Evolutionary conservation across 1,139 yeast species (phyloP).

Genomic region (Geotrichum klebahnii): DNA sequence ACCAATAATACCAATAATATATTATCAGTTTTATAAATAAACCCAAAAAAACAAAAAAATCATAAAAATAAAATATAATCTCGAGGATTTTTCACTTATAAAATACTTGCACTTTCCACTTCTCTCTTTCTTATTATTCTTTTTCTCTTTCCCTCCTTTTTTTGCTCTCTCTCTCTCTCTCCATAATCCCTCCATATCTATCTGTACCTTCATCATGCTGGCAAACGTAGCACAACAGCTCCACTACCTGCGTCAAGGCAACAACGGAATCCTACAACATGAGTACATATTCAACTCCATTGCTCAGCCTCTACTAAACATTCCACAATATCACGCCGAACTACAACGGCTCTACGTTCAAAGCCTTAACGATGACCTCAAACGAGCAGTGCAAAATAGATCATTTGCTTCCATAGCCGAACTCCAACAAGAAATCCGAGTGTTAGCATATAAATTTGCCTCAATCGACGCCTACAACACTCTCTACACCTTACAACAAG

Average conservation of each 20-base stretch:
- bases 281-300: constrained; percentile 15
- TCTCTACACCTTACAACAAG: constrained; percentile 14
- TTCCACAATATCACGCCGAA: constrained; percentile 15
- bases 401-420: constrained; percentile 3
- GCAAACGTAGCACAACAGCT: constrained; percentile 6
- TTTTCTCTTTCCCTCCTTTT: too few species aligned
- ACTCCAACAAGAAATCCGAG: constrained; percentile 14
- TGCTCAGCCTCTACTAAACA: constrained; percentile 12
- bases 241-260: constrained; percentile 9
- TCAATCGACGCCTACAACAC: constrained; percentile 18
- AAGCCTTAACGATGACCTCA: constrained; percentile 9
- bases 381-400: constrained; percentile 8
- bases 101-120: not conserved
- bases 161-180: not conserved
- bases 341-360: constrained; percentile 13
- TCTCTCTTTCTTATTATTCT: not conserved
- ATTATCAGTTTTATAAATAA: not conserved
- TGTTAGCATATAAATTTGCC: constrained; percentile 8
- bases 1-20: too few species aligned
- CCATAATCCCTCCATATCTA: not conserved
- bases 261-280: constrained; percentile 5
- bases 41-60: too few species aligned
- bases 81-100: too few species aligned
- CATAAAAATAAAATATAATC: too few species aligned
- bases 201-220: not conserved